These are phyloP conservation scores for Candida nonsorbophila DNA, from an alignment of 805 yeast species.

Conservation along the genomic window DNA sequence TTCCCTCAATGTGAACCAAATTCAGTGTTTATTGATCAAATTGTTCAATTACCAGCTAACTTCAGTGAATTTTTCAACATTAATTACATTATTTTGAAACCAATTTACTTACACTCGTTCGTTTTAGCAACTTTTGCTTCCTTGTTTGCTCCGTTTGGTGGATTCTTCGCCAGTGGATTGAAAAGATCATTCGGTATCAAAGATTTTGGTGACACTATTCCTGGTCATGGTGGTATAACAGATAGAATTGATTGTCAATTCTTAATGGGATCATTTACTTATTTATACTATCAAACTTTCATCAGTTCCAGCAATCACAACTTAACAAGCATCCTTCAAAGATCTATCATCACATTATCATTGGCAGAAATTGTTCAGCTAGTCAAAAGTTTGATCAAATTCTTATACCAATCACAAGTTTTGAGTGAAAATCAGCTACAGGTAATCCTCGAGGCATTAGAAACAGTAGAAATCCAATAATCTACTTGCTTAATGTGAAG, in stretches of 20 bases:
- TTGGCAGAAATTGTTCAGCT: conserved; percentile 61
- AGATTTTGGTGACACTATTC: conserved; percentile 97
- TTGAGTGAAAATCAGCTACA: conserved; percentile 23
- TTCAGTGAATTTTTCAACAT: conserved; percentile 41
- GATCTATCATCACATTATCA: conserved; percentile 65
- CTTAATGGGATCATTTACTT: conserved; percentile 93
- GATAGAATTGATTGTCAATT: conserved; percentile 98
- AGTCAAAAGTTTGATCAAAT: conserved; percentile 52
- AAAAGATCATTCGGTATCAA: conserved; percentile 94
- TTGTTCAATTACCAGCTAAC: conserved; percentile 67
- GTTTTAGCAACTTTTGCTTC: conserved; percentile 92
- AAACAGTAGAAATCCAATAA: no score
- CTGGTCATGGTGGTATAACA: conserved; percentile 98
- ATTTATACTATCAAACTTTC: conserved; percentile 89
- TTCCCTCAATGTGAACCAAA: conserved; percentile 73
- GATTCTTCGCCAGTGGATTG: conserved; percentile 95
- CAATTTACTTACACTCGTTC: conserved; percentile 86
- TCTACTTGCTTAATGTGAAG: no score
- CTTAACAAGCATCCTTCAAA: conserved; percentile 70
- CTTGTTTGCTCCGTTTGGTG: conserved; percentile 96
- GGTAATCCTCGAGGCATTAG: conserved; percentile 25
- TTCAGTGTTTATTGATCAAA: conserved; percentile 83
- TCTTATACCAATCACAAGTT: conserved; percentile 34
- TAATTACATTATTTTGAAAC: conserved; percentile 60
- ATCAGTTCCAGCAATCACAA: conserved; percentile 67